These are phyloP conservation scores for Gossypium bickii DNA, from an alignment of 345 rosid species.

Conservation along the genomic window DNA sequence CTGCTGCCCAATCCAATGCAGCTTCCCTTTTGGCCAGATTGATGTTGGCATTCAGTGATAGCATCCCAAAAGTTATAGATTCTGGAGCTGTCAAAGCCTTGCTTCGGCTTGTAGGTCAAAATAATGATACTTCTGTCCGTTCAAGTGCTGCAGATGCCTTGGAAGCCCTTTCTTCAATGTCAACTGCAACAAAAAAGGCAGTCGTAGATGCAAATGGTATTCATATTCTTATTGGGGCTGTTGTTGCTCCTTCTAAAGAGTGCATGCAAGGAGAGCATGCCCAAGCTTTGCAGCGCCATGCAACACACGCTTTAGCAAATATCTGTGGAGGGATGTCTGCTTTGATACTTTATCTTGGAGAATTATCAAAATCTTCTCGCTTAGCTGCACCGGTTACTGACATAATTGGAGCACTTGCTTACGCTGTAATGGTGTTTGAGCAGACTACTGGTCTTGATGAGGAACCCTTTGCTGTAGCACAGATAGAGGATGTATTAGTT, in stretches of 20 bases:
- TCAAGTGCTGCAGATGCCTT: constrained; percentile 80
- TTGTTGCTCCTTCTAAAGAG: constrained; percentile 83
- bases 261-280: constrained; percentile 59
- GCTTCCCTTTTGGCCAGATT: constrained; percentile 86
- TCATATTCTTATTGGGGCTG: constrained; percentile 62
- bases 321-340: constrained; percentile 72
- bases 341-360: constrained; percentile 60
- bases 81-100: constrained; percentile 69
- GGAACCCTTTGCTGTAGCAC: constrained; percentile 50
- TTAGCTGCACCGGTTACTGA: constrained; percentile 73
- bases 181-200: constrained; percentile 53
- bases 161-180: constrained; percentile 72
- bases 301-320: constrained; percentile 74
- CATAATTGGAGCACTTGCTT: constrained; percentile 78
- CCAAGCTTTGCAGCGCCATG: constrained; percentile 55
- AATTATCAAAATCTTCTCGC: constrained; percentile 62
- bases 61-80: constrained; percentile 60
- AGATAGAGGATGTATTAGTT: constrained; percentile 57
- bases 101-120: constrained; percentile 53
- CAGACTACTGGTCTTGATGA: constrained; percentile 42
- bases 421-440: constrained; percentile 67
- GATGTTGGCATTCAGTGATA: constrained; percentile 57
- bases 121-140: constrained; percentile 53
- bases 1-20: constrained; percentile 72
- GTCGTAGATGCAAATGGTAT: constrained; percentile 60